These are phyloP conservation scores for Brassica nigra DNA, from an alignment of 345 rosid species.

Conservation along the genomic window DNA sequence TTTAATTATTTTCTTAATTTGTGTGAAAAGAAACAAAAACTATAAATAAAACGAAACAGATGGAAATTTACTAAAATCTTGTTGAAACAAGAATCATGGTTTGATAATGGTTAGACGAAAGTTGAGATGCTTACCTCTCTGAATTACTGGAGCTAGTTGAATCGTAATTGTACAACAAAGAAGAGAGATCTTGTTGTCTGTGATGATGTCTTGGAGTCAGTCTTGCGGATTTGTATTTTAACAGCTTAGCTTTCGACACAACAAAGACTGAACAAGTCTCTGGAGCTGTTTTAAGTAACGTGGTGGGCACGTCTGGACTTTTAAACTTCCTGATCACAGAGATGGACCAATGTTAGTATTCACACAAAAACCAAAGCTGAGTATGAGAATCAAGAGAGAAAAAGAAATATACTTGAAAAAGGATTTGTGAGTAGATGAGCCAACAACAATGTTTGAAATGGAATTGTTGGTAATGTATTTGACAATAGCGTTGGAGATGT, in stretches of 20 bases:
- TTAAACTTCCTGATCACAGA: constrained; percentile 57
- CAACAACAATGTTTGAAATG: constrained; percentile 56
- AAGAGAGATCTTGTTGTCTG: constrained; percentile 27
- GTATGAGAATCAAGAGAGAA: neutral
- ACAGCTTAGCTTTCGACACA: constrained; percentile 58
- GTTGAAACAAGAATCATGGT: neutral
- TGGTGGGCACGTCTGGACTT: constrained; percentile 47
- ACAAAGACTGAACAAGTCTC: constrained; percentile 59
- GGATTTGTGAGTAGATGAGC: constrained; percentile 52
- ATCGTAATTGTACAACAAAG: constrained; percentile 22
- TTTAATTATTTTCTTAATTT: no score
- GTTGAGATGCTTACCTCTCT: constrained; percentile 18
- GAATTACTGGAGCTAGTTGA: constrained; percentile 15
- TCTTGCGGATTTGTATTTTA: constrained; percentile 39
- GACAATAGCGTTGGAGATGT: constrained; percentile 57
- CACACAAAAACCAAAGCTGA: neutral
- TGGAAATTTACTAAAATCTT: neutral
- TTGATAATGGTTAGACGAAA: neutral
- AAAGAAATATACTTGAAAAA: constrained; percentile 38
- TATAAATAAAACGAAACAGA: neutral
- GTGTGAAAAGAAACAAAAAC: neutral
- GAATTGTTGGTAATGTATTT: constrained; percentile 44
- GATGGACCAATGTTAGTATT: neutral
- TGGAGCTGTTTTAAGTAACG: constrained; percentile 54
- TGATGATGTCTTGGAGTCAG: constrained; percentile 18